These are phyloP conservation scores for Kodamaea derodonti DNA, from an alignment of 1,139 yeast genomes.

Conservation along the genomic window DNA sequence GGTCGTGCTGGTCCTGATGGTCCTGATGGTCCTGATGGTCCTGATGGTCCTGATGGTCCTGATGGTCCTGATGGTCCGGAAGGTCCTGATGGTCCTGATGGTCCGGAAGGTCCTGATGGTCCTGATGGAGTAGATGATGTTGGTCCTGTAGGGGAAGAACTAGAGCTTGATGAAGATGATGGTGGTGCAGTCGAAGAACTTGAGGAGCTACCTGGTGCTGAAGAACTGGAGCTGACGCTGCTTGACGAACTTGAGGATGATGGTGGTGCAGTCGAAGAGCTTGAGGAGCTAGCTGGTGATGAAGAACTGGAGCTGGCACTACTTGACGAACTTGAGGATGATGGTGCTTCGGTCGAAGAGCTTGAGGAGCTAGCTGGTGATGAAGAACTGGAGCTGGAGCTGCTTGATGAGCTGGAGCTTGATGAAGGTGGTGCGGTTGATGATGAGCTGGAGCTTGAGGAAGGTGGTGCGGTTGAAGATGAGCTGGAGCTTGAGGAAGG, in stretches of 20 bases:
- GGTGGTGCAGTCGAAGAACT: slow-evolving; percentile 4
- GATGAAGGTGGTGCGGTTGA: slow-evolving; percentile 4
- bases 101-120: slow-evolving; percentile 1
- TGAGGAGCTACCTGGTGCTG: slow-evolving; percentile 2
- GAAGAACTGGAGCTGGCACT: not conserved
- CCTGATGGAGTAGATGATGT: slow-evolving; percentile 3
- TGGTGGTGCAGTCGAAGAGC: not conserved
- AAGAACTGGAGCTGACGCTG: slow-evolving; percentile 1
- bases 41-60: not conserved
- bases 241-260: slow-evolving; percentile 1
- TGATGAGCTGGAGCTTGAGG: slow-evolving; percentile 2
- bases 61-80: slow-evolving; percentile 2
- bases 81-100: slow-evolving; percentile 1
- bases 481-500: slow-evolving; percentile 5
- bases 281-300: not conserved
- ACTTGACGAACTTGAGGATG: not conserved
- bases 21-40: slow-evolving; percentile 1
- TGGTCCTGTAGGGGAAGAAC: not conserved
- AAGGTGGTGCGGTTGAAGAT: slow-evolving; percentile 4
- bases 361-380: slow-evolving; percentile 4
- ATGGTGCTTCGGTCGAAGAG: slow-evolving; percentile 2
- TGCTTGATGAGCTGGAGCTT: slow-evolving; percentile 3
- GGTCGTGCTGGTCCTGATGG: not conserved
- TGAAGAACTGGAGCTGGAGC: not conserved
- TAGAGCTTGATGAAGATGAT: not conserved